Percentiles rank a stretch among this genome's conserved stretches.
These are phyloP conservation scores for Eimeria maxima DNA, from an alignment of 169 alveolate species.

Conservation along the genomic window DNA sequence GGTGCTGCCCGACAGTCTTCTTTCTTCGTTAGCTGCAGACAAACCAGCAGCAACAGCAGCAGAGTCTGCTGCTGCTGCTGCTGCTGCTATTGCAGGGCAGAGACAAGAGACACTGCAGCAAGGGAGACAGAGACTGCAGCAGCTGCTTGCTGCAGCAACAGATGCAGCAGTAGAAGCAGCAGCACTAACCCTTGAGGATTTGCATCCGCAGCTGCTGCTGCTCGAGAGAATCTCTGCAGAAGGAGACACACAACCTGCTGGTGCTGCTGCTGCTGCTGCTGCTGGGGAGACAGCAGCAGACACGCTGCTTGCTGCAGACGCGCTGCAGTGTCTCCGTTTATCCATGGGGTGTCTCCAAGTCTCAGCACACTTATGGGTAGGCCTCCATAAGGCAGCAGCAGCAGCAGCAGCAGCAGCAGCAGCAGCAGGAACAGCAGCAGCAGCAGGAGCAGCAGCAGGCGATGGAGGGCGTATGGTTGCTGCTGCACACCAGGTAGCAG, in stretches of 20 bases:
- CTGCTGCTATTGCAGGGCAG: not conserved
- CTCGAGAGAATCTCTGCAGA: not conserved
- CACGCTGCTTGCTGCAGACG: constrained; percentile 42
- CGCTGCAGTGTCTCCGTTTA: constrained; percentile 35
- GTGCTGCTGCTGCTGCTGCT: constrained; percentile 26
- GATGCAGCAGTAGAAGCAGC: constrained; percentile 61
- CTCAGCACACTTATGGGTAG: constrained; percentile 14
- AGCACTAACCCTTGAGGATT: constrained; percentile 42
- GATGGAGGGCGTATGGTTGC: not conserved
- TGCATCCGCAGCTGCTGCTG: constrained; percentile 28
- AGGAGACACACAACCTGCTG: constrained; percentile 4
- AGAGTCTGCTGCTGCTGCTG: constrained; percentile 2
- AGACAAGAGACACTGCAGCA: not conserved
- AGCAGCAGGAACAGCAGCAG: constrained; percentile 28
- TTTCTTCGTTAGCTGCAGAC: constrained; percentile 9
- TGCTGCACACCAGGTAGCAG: not conserved
- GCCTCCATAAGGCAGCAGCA: constrained; percentile 45
- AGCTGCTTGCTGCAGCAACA: constrained; percentile 53
- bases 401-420: constrained; percentile 29
- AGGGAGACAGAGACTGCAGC: constrained; percentile 21
- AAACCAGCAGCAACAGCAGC: not conserved
- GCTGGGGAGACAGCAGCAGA: constrained; percentile 16
- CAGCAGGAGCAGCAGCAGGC: constrained; percentile 10
- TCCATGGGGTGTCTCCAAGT: constrained; percentile 11
- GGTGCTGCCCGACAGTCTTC: not conserved